phyloP scores from a whole-genome alignment of 768 basidiomycete genomes.

The Lactarius indigo region DNA sequence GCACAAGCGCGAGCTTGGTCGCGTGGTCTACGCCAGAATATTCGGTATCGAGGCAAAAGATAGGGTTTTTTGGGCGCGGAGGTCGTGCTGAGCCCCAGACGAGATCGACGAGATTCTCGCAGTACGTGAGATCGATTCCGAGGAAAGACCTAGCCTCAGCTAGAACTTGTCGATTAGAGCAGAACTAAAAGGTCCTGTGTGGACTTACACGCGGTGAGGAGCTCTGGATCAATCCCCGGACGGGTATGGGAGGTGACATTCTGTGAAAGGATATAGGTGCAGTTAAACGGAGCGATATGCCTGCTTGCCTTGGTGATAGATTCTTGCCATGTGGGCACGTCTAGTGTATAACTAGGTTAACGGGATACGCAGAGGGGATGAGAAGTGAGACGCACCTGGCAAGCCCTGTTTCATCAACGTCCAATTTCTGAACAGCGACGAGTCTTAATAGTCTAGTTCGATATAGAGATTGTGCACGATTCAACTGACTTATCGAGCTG shows the following conservation, averaged over 20 bases:
- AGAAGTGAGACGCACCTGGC: conserved; percentile 49
- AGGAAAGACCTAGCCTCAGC: conserved; percentile 58
- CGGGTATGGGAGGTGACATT: conserved; percentile 56
- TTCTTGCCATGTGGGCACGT: conserved; percentile 89
- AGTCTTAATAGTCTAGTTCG: background rate
- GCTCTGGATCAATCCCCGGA: conserved; percentile 79
- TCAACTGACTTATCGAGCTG: conserved; percentile 74
- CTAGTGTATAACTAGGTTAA: conserved; percentile 40
- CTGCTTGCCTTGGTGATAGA: conserved; percentile 64
- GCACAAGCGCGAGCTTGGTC: conserved; percentile 64
- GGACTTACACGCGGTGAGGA: conserved; percentile 61
- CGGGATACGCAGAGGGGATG: conserved; percentile 8
- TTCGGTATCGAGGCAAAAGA: conserved; percentile 68
- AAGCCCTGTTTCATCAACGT: conserved; percentile 89
- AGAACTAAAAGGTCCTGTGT: background rate
- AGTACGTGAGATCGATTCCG: conserved; percentile 67
- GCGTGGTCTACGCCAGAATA: conserved; percentile 66
- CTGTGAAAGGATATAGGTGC: conserved; percentile 34
- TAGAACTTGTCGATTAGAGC: conserved; percentile 27
- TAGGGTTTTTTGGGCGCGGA: conserved; percentile 56
- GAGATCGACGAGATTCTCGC: conserved; percentile 70
- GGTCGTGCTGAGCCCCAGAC: conserved; percentile 74
- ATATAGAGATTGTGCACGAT: background rate
- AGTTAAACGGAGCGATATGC: background rate
- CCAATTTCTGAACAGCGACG: conserved; percentile 65